Percentiles rank a stretch among this genome's conserved stretches.
Evolutionary conservation across 345 rosid species (phyloP).

Genomic region (Geranium brycei): DNA sequence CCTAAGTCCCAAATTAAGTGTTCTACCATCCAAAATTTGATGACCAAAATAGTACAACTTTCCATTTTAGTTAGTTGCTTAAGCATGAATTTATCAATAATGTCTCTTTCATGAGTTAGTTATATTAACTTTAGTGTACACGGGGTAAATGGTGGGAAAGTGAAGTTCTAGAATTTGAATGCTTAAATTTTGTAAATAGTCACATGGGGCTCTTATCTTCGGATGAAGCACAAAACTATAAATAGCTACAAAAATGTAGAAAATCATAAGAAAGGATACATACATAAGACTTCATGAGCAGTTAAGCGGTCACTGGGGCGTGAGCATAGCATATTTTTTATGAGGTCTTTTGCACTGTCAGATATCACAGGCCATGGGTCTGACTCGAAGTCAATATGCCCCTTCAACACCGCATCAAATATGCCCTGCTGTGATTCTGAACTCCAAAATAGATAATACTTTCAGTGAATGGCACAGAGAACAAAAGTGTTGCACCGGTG

Average conservation of each 20-base stretch:
- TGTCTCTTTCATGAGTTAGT: neutral
- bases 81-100: no score
- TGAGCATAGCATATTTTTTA: conserved; percentile 71
- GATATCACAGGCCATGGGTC: conserved; percentile 97
- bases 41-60: no score
- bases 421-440: conserved; percentile 96
- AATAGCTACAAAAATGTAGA: neutral
- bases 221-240: neutral
- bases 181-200: no score
- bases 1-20: neutral
- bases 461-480: neutral
- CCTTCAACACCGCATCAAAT: conserved; percentile 93
- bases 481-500: neutral
- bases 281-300: conserved; percentile 94
- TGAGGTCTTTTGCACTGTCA: conserved; percentile 77
- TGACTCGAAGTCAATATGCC: conserved; percentile 80
- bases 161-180: no score
- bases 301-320: conserved; percentile 67
- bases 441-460: conserved; percentile 5
- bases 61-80: no score
- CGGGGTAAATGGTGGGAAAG: neutral
- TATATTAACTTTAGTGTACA: no score
- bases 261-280: conserved; percentile 18
- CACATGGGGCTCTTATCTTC: no score
- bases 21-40: no score